Base-by-base conservation (phyloP, 2,329 filamentous ascomycete species). In the Curvularia hawaiiensis region DNA sequence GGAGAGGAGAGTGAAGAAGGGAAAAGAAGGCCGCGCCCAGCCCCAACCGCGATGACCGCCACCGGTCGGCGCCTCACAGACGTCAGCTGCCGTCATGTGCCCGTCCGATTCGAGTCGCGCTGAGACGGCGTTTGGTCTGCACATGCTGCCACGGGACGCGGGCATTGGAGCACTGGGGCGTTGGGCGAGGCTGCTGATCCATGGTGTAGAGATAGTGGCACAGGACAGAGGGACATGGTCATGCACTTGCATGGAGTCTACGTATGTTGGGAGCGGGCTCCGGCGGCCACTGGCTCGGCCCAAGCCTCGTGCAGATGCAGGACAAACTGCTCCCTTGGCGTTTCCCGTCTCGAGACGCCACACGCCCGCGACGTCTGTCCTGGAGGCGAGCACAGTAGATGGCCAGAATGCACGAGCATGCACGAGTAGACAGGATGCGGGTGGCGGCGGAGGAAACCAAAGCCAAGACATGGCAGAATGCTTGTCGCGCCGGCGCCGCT, bases 11-110 rank as follows among this genome's bases (percentile, higher is more conserved):
- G 22, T n/a, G 51, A 26, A 44, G 40, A 33, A 7, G 52, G 14
- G 4, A 35, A n/a, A 35, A 33, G 35, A 38, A 16, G 35, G 8
- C 7, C 16, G 47, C 52, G 53, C 53, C 54, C 50, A 55, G 44
- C 35, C 22, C 49, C 40, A 52, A 44, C 50, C 56, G 45, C 38
- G 48, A 31, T 54, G 53, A 58, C 31, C 40, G 61, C 61, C 59
- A 61, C 58, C 52, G 58, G 52, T 50, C 54, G 50, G 52, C 54
- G 50, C 54, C 48, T 56, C 54, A 48, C 54, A 44, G 50, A 46
- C 50, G 40, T 52, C 50, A 52, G 52, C 33, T 35, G 33, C 33
- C 12, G 33, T 35, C 33, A 35, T 35, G 33, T 6, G 33, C 3
- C 33, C 33, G 33, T 16, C 33, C 10, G 33, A 12, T 16, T 6